Base-by-base conservation (phyloP, 1,139 yeast genomes). In the Yamadazyma songkhlaensis region DNA sequence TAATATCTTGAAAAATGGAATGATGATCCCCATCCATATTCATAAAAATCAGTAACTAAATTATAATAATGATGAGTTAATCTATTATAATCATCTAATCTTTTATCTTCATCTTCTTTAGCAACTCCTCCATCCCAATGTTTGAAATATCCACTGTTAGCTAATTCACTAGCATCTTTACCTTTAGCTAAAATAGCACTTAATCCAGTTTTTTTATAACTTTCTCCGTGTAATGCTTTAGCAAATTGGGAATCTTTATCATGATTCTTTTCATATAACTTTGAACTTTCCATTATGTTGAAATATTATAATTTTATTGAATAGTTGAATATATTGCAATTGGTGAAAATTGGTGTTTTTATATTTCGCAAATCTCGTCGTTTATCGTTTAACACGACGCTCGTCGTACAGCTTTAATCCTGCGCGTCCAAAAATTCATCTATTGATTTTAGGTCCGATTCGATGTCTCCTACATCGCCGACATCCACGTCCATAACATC, bases 11-110 rank as follows among this genome's bases (percentile, higher is more conserved):
- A 87, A 62, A 92, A 92, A 65, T 92, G 98, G 87, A 92, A 92
- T n/a, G 96, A 87, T 17, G 96, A 78, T 46, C 98, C 98, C 98
- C 98, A 92, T 34, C 98, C 98, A 64, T 92, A 92, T 71, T 92
- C 98, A 73, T 92, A 92, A 59, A 81, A 87, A 64, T 92, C 98
- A 28, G 98, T 90, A 38, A 88, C 97, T 60, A 92, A 80, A 71
- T 92, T 92, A 73, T 92, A 92, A 75, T 89, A 92, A 59, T 94
- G 96, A 63, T 87, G 92, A 41, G 98, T 92, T 54, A 89, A 78
- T 53, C 84, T 81, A 42, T 95, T 85, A 70, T 92, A 92, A 63
- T 87, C 96, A 32, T 74, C 76, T 46, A 87, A 70, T 65, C 97
- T 81, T 52, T 79, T 77, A 48, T 78, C 72, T 59, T 84, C 92